These are phyloP conservation scores for Prunus persica DNA, from an alignment of 306 rosid species.

Conservation along the genomic window Prunus_persica_NCBIv2 NC_034015.1:14959001-14959500, in stretches of 20 bases:
- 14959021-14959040: neutral
- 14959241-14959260: neutral
- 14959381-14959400: too few relatives aligned
- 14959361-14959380: too few relatives aligned
- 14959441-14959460: too few relatives aligned
- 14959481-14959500: too few relatives aligned
- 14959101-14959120: neutral
- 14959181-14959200: too few relatives aligned
- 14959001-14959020: neutral
- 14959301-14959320: neutral
- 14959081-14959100: constrained; percentile 23
- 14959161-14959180: neutral
- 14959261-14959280: neutral
- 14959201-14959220: too few relatives aligned
- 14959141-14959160: constrained; percentile 4
- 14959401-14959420: too few relatives aligned
- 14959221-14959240: too few relatives aligned
- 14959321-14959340: too few relatives aligned
- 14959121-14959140: neutral
- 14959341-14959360: too few relatives aligned
- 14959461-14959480: too few relatives aligned
- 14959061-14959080: constrained; percentile 19
- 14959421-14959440: too few relatives aligned
- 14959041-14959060: constrained; percentile 2
- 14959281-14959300: neutral